Evolutionary conservation across 768 basidiomycete species (phyloP), one percentile per base, ranked within the genome.

Genomic region (Phallus indusiatus): DNA sequence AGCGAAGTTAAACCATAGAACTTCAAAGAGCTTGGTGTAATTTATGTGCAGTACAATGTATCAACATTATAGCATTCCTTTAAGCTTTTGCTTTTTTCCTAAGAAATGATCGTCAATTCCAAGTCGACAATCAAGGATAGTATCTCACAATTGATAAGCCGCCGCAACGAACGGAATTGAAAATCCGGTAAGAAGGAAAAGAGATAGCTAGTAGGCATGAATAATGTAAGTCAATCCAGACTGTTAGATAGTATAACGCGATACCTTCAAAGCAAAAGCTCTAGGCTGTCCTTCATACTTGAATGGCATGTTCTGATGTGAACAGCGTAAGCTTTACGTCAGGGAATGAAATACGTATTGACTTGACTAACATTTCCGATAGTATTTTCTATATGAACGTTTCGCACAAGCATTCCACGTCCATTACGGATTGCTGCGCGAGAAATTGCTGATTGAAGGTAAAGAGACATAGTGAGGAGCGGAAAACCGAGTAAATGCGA

Each of bases 141-240:
- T 53, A 17, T 74, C 88, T 63, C 64, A 90, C 88, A 90, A 62
- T 70, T 88, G 86, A 67, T 77, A 81, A 42, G 67, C 69, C 5
- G 80, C 73, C 5, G 86, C 86, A 56, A 77, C 63, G 70, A 90
- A 83, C 24, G 88, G 88, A 62, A 89, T 80, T 59, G 78, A 69
- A 69, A 88, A 86, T 12, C 86, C 88, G 12, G 73, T 60, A 14
- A 68, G 52, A 57, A 90, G 75, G 70, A 74, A 82, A 6, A 68
- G 55, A 22, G 67, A 61, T 54, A 83, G 61, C 70, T 59, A 46
- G 18, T 16, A 12, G 14, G 17, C 4, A 17, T 34, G 12, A 28
- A 37, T 20, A 11, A 5, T 50, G 21, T 21, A 52, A 18, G 50
- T 3, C 6, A 53, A 17, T 20, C 11, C 49, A n/a, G 33, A 33